Percentiles rank a stretch among this genome's conserved stretches.
Conservation (phyloP, 2,329 filamentous ascomycete species). For the Curvularia sp. region DNA sequence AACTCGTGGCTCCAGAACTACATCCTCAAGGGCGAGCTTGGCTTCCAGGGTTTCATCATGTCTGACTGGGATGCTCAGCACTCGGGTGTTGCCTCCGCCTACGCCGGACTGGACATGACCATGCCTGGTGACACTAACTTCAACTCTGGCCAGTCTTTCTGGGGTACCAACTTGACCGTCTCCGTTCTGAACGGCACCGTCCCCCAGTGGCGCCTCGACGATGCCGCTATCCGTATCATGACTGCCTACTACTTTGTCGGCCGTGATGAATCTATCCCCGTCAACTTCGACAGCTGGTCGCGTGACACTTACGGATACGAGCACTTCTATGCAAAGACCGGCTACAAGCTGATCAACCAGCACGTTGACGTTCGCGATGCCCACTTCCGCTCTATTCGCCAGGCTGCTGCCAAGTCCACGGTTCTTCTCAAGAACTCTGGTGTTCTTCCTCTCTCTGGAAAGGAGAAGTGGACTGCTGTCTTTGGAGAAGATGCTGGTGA, state of each 20-base stretch:
- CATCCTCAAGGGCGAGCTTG: conserved; percentile 78
- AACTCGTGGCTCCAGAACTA: conserved; percentile 79
- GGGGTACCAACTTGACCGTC: conserved; percentile 86
- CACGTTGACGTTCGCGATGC: conserved; percentile 83
- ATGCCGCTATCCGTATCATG: conserved; percentile 87
- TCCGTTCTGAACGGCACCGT: conserved; percentile 89
- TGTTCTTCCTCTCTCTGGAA: conserved; percentile 54
- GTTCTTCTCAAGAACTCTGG: conserved; percentile 77
- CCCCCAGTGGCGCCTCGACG: conserved; percentile 85
- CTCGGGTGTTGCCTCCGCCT: conserved; percentile 68
- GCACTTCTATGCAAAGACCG: conserved; percentile 68
- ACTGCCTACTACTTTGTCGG: conserved; percentile 70
- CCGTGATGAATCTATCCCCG: conserved; percentile 61
- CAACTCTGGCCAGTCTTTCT: conserved; percentile 74
- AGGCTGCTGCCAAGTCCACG: conserved; percentile 78
- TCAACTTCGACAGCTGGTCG: conserved; percentile 92
- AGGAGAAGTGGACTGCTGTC: conserved; percentile 56
- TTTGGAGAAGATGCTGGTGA: conserved; percentile 60
- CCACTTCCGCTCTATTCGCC: conserved; percentile 75
- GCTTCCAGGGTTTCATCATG: conserved; percentile 69
- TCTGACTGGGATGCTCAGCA: conserved; percentile 82
- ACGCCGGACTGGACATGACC: conserved; percentile 82
- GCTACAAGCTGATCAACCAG: conserved; percentile 72
- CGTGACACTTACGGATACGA: conserved; percentile 74
- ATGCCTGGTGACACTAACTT: conserved; percentile 83